Evolutionary conservation across 345 rosid species (phyloP), one percentile per base, ranked within the genome.

Genomic region (Kernera saxatilis): DNA sequence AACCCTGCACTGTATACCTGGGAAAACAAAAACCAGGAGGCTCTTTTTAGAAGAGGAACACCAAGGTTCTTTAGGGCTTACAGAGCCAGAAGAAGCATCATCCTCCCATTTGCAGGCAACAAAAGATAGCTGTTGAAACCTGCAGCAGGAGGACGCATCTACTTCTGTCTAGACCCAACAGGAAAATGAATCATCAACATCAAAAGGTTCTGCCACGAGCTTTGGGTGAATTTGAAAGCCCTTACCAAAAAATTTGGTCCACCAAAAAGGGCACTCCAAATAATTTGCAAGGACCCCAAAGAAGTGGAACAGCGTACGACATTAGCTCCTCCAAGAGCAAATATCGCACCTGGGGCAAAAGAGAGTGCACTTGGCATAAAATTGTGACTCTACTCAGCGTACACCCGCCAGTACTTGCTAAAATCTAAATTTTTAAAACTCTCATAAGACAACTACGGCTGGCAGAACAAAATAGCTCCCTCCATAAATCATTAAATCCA

Each of bases 271-370:
- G 85, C 84, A 36, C 90, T 79, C 87, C 95, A 84, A 84, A 79
- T 43, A 73, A 80, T 71, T 82, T 79, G 89, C 94, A 83, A 82
- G 75, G 64, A 61, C 87, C 93, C 84, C 75, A 76, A 80, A 76
- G 86, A 84, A 58, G 81, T 88, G 86, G 86, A 88, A 87, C 93
- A 91, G 95, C 70, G 97, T 89, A 94, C 97, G 98, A 91, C 98
- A 94, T 94, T 88, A 79, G 98, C 99, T 92, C 99, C 76, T 58
- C 72, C 76, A 71, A 58, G 80, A 77, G 80, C 80, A 85, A 94
- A 94, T 88, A 91, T 91, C 97, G 99, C 91, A 89, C 88, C 98
- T 88, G 92, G 84, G 93, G 87, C 87, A 85, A 91, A 81, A 69
- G 41, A 67, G 67, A 60, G 84, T 82, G 83, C 86, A 85, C 82